Evolutionary conservation across 1,284 basidiomycete genomes (phyloP).

Genomic region (Entoloma clypeatum): DNA sequence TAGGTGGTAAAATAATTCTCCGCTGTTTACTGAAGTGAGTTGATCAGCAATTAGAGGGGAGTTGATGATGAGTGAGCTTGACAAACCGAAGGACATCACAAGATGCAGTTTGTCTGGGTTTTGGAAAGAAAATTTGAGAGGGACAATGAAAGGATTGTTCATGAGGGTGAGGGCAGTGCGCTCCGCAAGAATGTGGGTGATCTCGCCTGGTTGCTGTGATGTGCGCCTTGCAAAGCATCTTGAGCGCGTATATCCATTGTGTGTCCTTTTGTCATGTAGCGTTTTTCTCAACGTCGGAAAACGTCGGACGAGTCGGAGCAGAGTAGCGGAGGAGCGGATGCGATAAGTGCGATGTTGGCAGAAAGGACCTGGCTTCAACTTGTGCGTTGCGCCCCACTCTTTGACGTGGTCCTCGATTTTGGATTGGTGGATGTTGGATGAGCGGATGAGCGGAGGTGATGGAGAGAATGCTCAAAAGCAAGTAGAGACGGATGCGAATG

Average conservation of each 20-base stretch:
- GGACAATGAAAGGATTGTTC: constrained; percentile 99
- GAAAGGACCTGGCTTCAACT: no score
- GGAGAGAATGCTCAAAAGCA: no score
- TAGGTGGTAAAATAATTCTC: constrained; percentile 97
- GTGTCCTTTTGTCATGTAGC: constrained; percentile 99
- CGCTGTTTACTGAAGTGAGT: constrained; percentile 77
- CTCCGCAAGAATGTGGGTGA: constrained; percentile 98
- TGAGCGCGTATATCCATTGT: constrained; percentile 95
- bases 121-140: constrained; percentile 99
- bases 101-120: constrained; percentile 97
- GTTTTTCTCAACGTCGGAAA: constrained; percentile 97
- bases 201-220: constrained; percentile 93
- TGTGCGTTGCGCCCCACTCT: no score
- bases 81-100: constrained; percentile 88
- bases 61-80: constrained; percentile 3
- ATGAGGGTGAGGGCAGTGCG: constrained; percentile 94
- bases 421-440: no score
- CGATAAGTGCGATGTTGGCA: no score
- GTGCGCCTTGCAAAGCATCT: constrained; percentile 98
- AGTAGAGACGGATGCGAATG: no score
- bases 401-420: no score
- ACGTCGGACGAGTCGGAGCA: constrained; percentile 97
- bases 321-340: no score
- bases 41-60: constrained; percentile 5
- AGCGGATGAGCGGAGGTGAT: no score